Evolutionary conservation across 257 asterid species (phyloP).

Genomic region (Capsicum pubescens): DNA sequence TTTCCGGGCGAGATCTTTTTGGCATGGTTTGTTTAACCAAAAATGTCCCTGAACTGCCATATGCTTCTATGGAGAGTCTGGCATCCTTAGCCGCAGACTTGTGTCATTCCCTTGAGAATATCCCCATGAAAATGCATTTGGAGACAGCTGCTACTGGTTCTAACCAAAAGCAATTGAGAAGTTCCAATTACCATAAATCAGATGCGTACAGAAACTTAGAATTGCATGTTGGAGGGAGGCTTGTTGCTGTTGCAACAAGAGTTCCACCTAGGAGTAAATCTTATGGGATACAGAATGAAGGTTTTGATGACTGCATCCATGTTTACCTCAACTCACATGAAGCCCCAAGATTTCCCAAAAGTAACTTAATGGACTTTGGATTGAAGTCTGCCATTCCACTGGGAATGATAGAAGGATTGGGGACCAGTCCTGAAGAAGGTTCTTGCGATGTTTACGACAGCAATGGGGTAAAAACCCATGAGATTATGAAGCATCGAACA

Average conservation of each 20-base stretch:
- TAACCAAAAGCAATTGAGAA: conserved; percentile 42
- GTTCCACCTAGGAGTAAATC: conserved; percentile 51
- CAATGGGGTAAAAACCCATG: conserved; percentile 73
- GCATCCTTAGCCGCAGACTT: conserved; percentile 43
- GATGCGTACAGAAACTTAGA: conserved; percentile 78
- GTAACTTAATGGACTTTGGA: conserved; percentile 38
- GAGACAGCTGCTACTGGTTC: conserved; percentile 38
- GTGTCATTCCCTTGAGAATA: conserved; percentile 37
- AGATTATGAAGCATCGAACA: conserved; percentile 89
- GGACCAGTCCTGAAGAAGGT: conserved; percentile 88
- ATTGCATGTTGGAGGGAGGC: conserved; percentile 74
- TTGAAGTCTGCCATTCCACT: conserved; percentile 55
- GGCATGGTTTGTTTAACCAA: conserved; percentile 79
- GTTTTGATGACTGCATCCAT: conserved; percentile 62
- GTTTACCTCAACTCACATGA: conserved; percentile 59
- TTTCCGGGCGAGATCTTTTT: conserved; percentile 87
- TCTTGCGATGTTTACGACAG: conserved; percentile 67
- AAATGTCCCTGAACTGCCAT: conserved; percentile 55
- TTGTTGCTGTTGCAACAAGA: conserved; percentile 83
- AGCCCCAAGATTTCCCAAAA: conserved; percentile 38
- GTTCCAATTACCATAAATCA: conserved; percentile 41
- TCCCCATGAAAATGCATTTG: conserved; percentile 33
- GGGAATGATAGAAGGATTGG: conserved; percentile 82
- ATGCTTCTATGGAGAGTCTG: conserved; percentile 47
- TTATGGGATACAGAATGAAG: conserved; percentile 45